A percentile compares a stretch with the other conserved stretches of the same genome.
Evolutionary conservation across 768 basidiomycete genomes (phyloP).

Genomic region (Tricholomella constricta): DNA sequence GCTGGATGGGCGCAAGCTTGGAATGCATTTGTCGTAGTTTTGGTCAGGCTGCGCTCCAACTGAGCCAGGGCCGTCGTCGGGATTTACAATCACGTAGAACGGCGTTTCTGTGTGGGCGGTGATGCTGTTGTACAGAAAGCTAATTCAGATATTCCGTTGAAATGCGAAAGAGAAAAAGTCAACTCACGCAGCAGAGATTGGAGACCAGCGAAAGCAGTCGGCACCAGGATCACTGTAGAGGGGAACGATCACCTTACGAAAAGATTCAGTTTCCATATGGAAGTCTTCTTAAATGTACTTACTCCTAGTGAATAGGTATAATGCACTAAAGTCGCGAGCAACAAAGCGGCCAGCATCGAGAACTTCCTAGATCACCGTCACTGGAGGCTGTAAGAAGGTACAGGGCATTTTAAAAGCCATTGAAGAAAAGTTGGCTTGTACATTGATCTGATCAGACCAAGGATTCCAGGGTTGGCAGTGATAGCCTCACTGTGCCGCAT

Average conservation of each 20-base stretch:
- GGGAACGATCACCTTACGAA: not conserved
- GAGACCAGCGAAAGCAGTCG: not conserved
- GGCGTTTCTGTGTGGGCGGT: conserved; percentile 2
- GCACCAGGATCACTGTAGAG: not conserved
- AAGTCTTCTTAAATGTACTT: not conserved
- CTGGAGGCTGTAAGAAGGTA: not conserved
- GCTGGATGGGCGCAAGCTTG: conserved; percentile 8
- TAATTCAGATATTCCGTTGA: too few relatives aligned
- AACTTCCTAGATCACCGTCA: not conserved
- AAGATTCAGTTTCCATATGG: not conserved
- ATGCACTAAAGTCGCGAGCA: not conserved
- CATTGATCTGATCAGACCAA: not conserved
- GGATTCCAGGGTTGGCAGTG: too few relatives aligned
- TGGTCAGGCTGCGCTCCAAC: conserved; percentile 6
- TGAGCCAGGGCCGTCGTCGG: conserved; percentile 8
- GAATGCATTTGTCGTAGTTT: conserved; percentile 8
- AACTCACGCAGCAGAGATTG: not conserved
- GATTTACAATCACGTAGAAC: conserved; percentile 12
- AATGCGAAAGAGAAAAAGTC: not conserved
- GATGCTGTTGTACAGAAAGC: too few relatives aligned
- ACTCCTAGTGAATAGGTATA: not conserved
- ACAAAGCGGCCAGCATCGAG: not conserved
- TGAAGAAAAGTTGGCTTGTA: not conserved
- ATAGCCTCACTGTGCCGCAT: too few relatives aligned
- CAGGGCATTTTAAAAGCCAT: not conserved